A percentile compares a stretch with the other conserved stretches of the same genome.
Conservation (phyloP, 2,329 filamentous ascomycete species). For the Madurella mycetomatis region DNA sequence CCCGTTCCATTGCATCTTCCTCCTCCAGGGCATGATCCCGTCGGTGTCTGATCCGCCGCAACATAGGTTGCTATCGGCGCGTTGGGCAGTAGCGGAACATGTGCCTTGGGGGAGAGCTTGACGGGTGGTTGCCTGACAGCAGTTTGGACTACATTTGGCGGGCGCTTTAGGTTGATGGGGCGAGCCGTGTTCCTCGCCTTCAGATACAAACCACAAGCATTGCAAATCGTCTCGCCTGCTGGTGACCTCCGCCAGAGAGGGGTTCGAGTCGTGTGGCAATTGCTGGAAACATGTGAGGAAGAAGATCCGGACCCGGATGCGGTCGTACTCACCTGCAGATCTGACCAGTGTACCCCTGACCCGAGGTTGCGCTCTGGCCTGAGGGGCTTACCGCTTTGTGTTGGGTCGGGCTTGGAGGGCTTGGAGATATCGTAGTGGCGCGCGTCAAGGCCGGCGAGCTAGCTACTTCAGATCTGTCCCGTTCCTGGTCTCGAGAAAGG, state of each 20-base stretch:
- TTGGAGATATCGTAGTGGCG: conserved; percentile 10
- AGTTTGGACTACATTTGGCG: conserved; percentile 49
- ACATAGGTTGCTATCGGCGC: conserved; percentile 64
- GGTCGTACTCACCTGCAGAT: conserved; percentile 60
- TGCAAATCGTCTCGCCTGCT: conserved; percentile 91
- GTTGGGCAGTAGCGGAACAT: conserved; percentile 38
- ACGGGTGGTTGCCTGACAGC: conserved; percentile 40
- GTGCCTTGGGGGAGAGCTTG: conserved; percentile 36
- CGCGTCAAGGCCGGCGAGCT: conserved; percentile 14
- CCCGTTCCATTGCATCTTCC: conserved; percentile 95
- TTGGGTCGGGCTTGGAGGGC: conserved; percentile 19
- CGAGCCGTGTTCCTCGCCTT: conserved; percentile 90
- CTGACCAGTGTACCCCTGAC: conserved; percentile 51
- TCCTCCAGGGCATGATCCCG: conserved; percentile 91
- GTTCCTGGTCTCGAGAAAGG: conserved; percentile 8
- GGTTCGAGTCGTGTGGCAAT: conserved; percentile 90
- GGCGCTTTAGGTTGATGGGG: conserved; percentile 84
- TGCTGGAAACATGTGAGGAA: conserved; percentile 52
- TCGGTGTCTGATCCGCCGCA: conserved; percentile 66
- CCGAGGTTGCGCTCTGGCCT: conserved; percentile 3
- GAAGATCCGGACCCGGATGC: not conserved
- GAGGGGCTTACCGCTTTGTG: conserved; percentile 8
- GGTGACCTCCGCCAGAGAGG: conserved; percentile 93
- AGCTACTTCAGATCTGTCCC: conserved; percentile 1
- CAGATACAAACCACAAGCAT: conserved; percentile 90